phyloP scores from a whole-genome alignment of 257 asterid genomes.

The Ballota nigra region DNA sequence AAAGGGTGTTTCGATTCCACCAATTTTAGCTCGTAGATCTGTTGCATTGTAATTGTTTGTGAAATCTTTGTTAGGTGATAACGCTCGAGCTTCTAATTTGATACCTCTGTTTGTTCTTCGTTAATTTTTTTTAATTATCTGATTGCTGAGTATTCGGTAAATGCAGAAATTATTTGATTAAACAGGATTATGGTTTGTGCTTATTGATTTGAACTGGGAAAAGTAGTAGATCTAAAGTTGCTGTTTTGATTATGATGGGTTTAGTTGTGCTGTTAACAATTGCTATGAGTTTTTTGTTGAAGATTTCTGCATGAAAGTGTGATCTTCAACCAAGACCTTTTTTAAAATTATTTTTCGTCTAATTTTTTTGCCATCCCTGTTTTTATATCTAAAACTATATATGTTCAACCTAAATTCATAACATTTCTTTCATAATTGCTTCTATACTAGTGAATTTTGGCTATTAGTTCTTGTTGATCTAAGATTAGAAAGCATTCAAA shows the following conservation, averaged over 20 bases:
- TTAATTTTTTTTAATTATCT: not conserved
- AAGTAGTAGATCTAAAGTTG: slow-evolving; percentile 5
- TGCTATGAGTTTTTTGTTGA: not conserved
- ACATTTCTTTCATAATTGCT: not conserved
- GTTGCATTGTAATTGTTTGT: slow-evolving; percentile 8
- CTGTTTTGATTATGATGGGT: not conserved
- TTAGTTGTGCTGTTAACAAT: not conserved
- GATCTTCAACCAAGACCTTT: not conserved
- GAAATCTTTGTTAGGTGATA: not conserved
- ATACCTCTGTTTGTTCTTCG: not conserved
- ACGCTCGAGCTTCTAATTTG: not conserved
- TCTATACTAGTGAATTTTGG: not conserved
- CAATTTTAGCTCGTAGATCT: slow-evolving; percentile 23
- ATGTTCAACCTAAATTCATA: not conserved
- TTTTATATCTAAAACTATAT: not conserved
- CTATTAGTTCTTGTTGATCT: not conserved
- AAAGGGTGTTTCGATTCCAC: not conserved
- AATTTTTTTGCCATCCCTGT: not conserved
- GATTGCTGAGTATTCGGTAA: not conserved
- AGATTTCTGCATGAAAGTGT: slow-evolving; percentile 3
- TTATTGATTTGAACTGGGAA: not conserved
- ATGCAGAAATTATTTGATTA: not conserved
- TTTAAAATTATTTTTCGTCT: not conserved
- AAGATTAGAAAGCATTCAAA: not conserved
- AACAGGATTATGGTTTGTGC: not conserved